phyloP scores from a whole-genome alignment of 768 basidiomycete genomes.

The Calocybe gangraenosa region DNA sequence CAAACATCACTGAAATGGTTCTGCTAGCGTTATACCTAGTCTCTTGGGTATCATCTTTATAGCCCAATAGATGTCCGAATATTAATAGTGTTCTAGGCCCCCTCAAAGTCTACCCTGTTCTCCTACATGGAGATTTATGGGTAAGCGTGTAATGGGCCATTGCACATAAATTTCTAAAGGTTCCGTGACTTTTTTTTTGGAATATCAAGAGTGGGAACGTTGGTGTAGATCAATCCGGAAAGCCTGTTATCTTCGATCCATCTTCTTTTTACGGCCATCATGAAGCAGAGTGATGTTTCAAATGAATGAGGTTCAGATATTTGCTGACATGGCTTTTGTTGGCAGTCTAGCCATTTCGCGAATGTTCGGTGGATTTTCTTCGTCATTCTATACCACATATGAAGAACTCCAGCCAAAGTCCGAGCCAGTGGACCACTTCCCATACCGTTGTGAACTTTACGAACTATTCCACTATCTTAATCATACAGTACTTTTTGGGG shows the following conservation, averaged over 20 bases:
- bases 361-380: slow-evolving; percentile 75
- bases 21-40: slow-evolving; percentile 66
- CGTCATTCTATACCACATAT: slow-evolving; percentile 60
- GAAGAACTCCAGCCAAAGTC: slow-evolving; percentile 56
- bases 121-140: slow-evolving; percentile 82
- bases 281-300: slow-evolving; percentile 65
- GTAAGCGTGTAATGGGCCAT: slow-evolving; percentile 42
- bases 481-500: slow-evolving; percentile 76
- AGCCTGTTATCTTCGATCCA: slow-evolving; percentile 74
- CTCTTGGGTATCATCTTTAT: slow-evolving; percentile 40
- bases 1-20: not conserved
- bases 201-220: slow-evolving; percentile 63
- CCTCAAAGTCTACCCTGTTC: slow-evolving; percentile 57
- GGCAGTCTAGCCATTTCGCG: slow-evolving; percentile 69
- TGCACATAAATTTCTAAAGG: too few species aligned
- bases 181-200: too few species aligned
- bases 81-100: slow-evolving; percentile 25
- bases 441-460: slow-evolving; percentile 63
- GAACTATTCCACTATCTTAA: slow-evolving; percentile 81
- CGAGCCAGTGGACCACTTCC: slow-evolving; percentile 37
- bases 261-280: slow-evolving; percentile 78
- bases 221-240: slow-evolving; percentile 50
- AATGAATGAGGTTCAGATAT: too few species aligned
- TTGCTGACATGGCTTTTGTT: not conserved
- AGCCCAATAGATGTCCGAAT: not conserved